Percentiles rank a stretch among this genome's conserved stretches.
phyloP scores from a whole-genome alignment of 2,329 filamentous ascomycete species.

The Diaporthe aspalathi region DNA sequence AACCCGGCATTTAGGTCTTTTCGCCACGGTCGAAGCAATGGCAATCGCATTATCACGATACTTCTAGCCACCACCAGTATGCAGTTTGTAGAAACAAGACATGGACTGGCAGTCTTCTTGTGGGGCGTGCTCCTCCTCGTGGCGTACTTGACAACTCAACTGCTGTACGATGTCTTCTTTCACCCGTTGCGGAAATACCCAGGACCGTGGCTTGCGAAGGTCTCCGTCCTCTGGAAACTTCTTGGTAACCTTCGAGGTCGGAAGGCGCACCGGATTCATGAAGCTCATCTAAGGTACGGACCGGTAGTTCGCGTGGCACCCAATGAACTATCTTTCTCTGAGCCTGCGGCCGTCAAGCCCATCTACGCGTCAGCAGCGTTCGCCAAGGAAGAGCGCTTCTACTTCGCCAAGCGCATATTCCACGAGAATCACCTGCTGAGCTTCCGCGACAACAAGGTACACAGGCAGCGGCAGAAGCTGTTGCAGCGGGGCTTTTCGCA shows the following conservation, averaged over 20 bases:
- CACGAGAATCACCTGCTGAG: conserved; percentile 14
- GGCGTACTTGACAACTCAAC: background rate
- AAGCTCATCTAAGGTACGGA: conserved; percentile 53
- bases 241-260: conserved; percentile 13
- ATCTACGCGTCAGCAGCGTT: conserved; percentile 36
- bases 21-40: background rate
- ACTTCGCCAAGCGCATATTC: conserved; percentile 10
- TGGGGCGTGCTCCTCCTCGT: background rate
- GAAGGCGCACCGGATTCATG: conserved; percentile 30
- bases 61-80: background rate
- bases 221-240: conserved; percentile 14
- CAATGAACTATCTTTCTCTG: conserved; percentile 54
- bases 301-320: conserved; percentile 56
- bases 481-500: conserved; percentile 1
- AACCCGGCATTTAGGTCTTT: background rate
- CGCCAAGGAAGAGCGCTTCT: background rate
- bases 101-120: background rate
- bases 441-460: conserved; percentile 9
- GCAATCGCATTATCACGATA: background rate
- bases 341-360: conserved; percentile 49
- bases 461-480: conserved; percentile 8
- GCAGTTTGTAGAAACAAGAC: background rate
- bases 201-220: conserved; percentile 40
- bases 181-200: conserved; percentile 41
- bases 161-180: conserved; percentile 39